Evolutionary conservation across 2,329 filamentous ascomycete species (phyloP).

Genomic region (Ophiostoma populinum): DNA sequence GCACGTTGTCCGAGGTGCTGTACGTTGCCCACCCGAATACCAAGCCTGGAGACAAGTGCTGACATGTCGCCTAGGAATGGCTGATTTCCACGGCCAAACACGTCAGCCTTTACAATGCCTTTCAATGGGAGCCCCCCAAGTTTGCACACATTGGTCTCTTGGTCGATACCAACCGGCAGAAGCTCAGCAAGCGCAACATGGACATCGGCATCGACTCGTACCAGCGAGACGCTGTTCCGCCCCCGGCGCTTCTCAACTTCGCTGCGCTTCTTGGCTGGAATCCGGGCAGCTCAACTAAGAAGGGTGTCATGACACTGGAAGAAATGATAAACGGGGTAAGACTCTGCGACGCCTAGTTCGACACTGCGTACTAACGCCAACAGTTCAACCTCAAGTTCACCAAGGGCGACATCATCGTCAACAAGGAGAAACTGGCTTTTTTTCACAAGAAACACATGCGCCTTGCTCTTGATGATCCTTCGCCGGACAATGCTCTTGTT

Average conservation of each 20-base stretch:
- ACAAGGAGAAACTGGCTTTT: conserved; percentile 61
- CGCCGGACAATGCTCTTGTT: conserved; percentile 5
- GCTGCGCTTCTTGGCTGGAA: conserved; percentile 75
- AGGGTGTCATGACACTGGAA: conserved; percentile 54
- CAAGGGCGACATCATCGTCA: conserved; percentile 72
- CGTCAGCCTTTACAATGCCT: conserved; percentile 54
- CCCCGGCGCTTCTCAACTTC: conserved; percentile 53
- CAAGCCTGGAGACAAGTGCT: too few species aligned
- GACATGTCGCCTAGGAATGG: conserved; percentile 54
- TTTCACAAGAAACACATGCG: conserved; percentile 37
- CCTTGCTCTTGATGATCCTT: conserved; percentile 8
- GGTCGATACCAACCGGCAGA: conserved; percentile 49
- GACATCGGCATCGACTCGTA: conserved; percentile 34
- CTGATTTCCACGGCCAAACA: conserved; percentile 77
- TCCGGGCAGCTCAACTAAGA: conserved; percentile 30
- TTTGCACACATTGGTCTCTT: conserved; percentile 72
- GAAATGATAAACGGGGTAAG: conserved; percentile 53
- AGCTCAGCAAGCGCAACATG: conserved; percentile 71
- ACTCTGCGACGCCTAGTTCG: too few species aligned
- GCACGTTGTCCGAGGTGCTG: conserved; percentile 78
- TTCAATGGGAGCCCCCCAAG: conserved; percentile 54
- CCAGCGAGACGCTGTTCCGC: conserved; percentile 26
- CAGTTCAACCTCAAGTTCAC: conserved; percentile 80
- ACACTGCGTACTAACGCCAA: neutral
- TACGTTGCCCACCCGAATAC: conserved; percentile 20